Base-by-base conservation (phyloP, 2,329 filamentous ascomycete species). In the Diaporthe destruens region DNA sequence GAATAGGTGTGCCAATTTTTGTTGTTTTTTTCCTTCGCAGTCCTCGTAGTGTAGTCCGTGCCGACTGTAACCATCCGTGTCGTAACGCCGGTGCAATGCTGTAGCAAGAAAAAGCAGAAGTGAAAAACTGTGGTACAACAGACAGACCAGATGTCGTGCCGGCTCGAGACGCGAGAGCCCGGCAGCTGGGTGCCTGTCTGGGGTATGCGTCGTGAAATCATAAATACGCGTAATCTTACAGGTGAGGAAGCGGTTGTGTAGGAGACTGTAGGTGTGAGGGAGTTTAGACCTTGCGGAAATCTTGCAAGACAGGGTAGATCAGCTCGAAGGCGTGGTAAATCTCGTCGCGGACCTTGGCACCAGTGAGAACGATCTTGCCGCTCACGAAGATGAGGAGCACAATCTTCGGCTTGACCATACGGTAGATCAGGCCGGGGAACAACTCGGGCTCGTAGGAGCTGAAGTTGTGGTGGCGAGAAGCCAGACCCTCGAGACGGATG, bases 331-430 rank as follows among this genome's bases (percentile, higher is more conserved):
- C 95, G 83, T 96, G 94, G 81, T 98, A 97, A 77, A 99, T 98
- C 86, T 98, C 96, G 84, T 99, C 96, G 78, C 96, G 93, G 76
- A 98, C 95, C 83, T 99, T 98, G 77, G 96, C 96, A 80, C 96
- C 96, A 54, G 96, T 98, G 81, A 98, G 89, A 80, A 98, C 96
- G 75, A 98, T 98, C 89, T 98, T 98, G 80, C 96, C 96, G 80
- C 93, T 96, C 80, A 98, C 96, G 86, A 98, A 98, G 84, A 99
- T 98, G 81, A 98, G 87, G 34, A 98, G 91, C 69, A 98, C 96
- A 77, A 98, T 98, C 91, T 98, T 98, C 25, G 96, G 96, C 88
- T 98, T 98, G 88, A 98, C 98, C 96, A 99, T 99, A 83, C 96
- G 95, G 86, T 99, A 99, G 85, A 99, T 99, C 68, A 99, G 92